Evolutionary conservation across 2,329 filamentous ascomycete genomes (phyloP).

Genomic region (Salinomyces thailandicus): DNA sequence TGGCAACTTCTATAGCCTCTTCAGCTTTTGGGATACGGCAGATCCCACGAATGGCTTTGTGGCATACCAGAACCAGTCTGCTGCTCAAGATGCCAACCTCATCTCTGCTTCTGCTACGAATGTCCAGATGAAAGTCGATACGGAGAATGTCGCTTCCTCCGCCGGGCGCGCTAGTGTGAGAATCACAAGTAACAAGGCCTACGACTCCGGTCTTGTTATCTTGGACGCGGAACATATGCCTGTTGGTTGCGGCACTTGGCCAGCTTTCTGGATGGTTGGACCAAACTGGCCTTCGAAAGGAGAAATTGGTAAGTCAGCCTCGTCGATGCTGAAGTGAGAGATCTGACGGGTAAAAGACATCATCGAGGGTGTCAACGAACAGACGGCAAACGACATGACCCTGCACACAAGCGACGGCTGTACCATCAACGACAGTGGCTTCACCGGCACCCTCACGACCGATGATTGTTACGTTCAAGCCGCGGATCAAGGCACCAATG

Average conservation of each 20-base stretch:
- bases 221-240: constrained; percentile 67
- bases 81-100: constrained; percentile 33
- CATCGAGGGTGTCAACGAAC: constrained; percentile 30
- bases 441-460: constrained; percentile 50
- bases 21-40: constrained; percentile 39
- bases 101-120: constrained; percentile 15
- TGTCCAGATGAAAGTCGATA: constrained; percentile 27
- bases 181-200: constrained; percentile 54
- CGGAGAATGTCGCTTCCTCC: constrained; percentile 31
- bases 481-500: constrained; percentile 31
- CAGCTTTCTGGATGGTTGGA: constrained; percentile 55
- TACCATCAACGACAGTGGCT: constrained; percentile 39
- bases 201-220: constrained; percentile 58
- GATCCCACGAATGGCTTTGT: constrained; percentile 73
- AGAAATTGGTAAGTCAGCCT: constrained; percentile 22
- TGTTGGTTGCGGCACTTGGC: constrained; percentile 59
- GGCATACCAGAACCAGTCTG: constrained; percentile 50
- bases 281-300: constrained; percentile 37
- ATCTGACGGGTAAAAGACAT: constrained; percentile 20
- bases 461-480: constrained; percentile 23
- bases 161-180: constrained; percentile 60
- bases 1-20: constrained; percentile 42
- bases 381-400: constrained; percentile 25
- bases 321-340: not conserved
- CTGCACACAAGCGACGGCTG: constrained; percentile 28